Percentiles rank a stretch among this genome's conserved stretches.
Conservation (phyloP, 2,329 filamentous ascomycete genomes). For the Pezicula carpinea region DNA sequence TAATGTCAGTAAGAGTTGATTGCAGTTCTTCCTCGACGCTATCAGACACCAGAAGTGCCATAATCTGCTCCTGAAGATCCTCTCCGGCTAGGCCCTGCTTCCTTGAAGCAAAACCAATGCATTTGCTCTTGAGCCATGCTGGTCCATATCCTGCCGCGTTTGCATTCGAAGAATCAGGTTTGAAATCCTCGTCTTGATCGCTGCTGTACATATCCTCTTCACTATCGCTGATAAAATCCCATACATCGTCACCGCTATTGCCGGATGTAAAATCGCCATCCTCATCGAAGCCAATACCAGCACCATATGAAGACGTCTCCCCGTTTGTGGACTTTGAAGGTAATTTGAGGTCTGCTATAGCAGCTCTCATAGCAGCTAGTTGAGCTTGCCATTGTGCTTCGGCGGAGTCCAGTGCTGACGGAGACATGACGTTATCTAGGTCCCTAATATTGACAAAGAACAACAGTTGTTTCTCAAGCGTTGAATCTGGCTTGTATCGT, state of each 20-base stretch:
- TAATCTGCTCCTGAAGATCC: slow-evolving; percentile 73
- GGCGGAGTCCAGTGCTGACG: slow-evolving; percentile 16
- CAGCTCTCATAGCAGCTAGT: slow-evolving; percentile 78
- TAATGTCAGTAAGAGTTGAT: slow-evolving; percentile 79
- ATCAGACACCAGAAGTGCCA: slow-evolving; percentile 66
- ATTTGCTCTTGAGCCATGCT: slow-evolving; percentile 69
- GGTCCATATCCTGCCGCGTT: slow-evolving; percentile 42
- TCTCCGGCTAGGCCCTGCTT: slow-evolving; percentile 63
- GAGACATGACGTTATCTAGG: slow-evolving; percentile 11
- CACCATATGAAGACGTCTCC: slow-evolving; percentile 44
- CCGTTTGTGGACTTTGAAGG: slow-evolving; percentile 35
- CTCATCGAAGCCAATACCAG: slow-evolving; percentile 60
- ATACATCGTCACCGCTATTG: slow-evolving; percentile 73
- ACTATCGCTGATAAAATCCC: slow-evolving; percentile 82
- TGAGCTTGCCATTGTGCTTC: slow-evolving; percentile 79
- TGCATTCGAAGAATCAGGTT: slow-evolving; percentile 23
- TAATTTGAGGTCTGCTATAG: slow-evolving; percentile 68
- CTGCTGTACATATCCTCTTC: slow-evolving; percentile 63
- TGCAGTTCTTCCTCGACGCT: slow-evolving; percentile 80
- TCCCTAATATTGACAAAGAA: background rate
- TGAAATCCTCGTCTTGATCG: slow-evolving; percentile 50
- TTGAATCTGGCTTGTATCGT: no score
- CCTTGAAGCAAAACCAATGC: slow-evolving; percentile 56
- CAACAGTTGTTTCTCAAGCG: background rate
- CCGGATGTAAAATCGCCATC: slow-evolving; percentile 50